Evolutionary conservation across 2,329 filamentous ascomycete genomes (phyloP), one percentile per base, ranked within the genome.

Genomic region (Rhynchosporium secalis): DNA sequence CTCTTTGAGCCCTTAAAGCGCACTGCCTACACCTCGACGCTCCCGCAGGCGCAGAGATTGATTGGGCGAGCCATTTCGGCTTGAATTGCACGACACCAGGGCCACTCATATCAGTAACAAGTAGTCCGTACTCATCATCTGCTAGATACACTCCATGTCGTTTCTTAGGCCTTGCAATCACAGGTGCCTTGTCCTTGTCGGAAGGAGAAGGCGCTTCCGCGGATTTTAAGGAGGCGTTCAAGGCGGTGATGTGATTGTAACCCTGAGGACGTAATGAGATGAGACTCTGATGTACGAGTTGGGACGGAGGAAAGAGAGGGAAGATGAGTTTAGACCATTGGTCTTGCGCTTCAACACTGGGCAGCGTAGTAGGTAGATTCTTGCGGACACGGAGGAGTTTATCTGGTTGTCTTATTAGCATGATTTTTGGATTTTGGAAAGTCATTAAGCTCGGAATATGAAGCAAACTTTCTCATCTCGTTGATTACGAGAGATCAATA

Each of bases 11-110:
- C 28, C 69, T 68, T 15, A 70, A 67, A 4, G 91, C 91, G 73
- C 91, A 95, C 45, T 88, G 92, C 38, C 91, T 85, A 76, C 91
- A 95, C 56, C 89, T 81, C 56, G 79, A 82, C 46, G 89, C 83
- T 33, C 77, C 75, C 0, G 72, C 31, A 1, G 90, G 91, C 0
- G 90, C 90, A 43, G 84, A 86, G 3, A 87, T 89, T 2, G 90
- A 93, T 73, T 92, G 90, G 8, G 81, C 77, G 31, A 95, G 82
- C 91, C 91, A 95, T 76, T 95, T 95, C 13, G 91, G 90, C 73
- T 95, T 95, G 76, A 94, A 89, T 73, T 94, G 89, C 61, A 90
- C 77, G 38, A 89, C 72, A 5, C 75, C 69, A 56, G 78, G 70
- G 3, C 71, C 72, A 43, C 81, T 83, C 89, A 94, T 93, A 71